Base-by-base conservation (phyloP, 495 filamentous ascomycete species). In the Parmelia sp. region DNA sequence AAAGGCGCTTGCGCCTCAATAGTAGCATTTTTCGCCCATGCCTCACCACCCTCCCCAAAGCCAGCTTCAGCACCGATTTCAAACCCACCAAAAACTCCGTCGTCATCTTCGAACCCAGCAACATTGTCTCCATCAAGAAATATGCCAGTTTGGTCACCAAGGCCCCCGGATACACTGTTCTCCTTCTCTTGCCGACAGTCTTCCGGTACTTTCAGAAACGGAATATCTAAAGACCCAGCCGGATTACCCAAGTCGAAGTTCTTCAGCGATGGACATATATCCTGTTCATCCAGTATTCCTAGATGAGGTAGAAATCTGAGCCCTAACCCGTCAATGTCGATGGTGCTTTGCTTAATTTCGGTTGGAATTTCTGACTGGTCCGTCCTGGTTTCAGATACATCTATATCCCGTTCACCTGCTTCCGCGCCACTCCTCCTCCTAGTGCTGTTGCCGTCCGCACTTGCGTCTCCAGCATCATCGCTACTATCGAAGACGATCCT, bases 401-500 rank as follows among this genome's bases (percentile, higher is more conserved):
- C 69, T 42, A 76, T 75, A 55, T 75, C 72, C 6, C 77, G 74
- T 21, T 71, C 70, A 9, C 42, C 57, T 59, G 23, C 58, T 60
- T 51, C 37, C 51, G 63, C 40, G 23, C 58, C 35, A 78, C 77
- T 59, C 84, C 85, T 8, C 76, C 79, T 21, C 81, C 84, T 63
- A 84, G 81, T 9, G 77, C 74, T 29, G 73, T 79, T 14, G 73
- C 79, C 72, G 9, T 81, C 78, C 19, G 68, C 75, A 8, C 74
- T 78, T 40, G 76, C 78, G 69, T 94, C 89, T 55, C 85, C 83
- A 58, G 86, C 81, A 70, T 99, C 95, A 72, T 99, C 94, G 64
- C 91, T 96, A 77, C 92, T 96, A 71, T 97, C 94, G 69, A 99
- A 99, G 29, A 97, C 92, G 66, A 99, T 99, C 47, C 92, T 83